phyloP scores from a whole-genome alignment of 1,284 basidiomycete species.

The Inonotus obliquus region DNA sequence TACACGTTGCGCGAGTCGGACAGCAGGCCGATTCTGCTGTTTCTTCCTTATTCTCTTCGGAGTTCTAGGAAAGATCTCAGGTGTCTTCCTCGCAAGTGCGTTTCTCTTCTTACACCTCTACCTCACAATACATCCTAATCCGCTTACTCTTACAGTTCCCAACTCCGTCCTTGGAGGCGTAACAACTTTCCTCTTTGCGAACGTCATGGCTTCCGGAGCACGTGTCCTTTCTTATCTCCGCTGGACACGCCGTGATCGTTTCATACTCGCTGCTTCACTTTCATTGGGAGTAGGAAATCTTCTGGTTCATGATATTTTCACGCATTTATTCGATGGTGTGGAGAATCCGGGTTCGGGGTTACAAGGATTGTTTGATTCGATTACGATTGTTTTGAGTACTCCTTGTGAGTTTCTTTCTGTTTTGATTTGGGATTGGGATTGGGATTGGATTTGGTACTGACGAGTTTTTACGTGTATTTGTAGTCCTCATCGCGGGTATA shows the following conservation, averaged over 20 bases:
- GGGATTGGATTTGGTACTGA: background rate
- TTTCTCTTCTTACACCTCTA: slow-evolving; percentile 13
- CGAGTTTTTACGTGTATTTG: background rate
- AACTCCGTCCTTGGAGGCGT: slow-evolving; percentile 81
- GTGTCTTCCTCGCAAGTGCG: slow-evolving; percentile 69
- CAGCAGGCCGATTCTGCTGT: slow-evolving; percentile 71
- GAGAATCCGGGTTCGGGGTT: slow-evolving; percentile 52
- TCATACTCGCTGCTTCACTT: slow-evolving; percentile 69
- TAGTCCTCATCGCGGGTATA: slow-evolving; percentile 64
- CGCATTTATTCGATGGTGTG: slow-evolving; percentile 65
- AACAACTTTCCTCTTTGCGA: slow-evolving; percentile 56
- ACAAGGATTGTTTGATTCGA: slow-evolving; percentile 69
- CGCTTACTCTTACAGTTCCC: slow-evolving; percentile 43
- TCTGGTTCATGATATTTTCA: slow-evolving; percentile 56
- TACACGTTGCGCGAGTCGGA: slow-evolving; percentile 72
- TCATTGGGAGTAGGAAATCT: slow-evolving; percentile 72
- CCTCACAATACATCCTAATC: background rate
- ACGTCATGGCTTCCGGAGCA: slow-evolving; percentile 62
- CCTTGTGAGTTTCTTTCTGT: slow-evolving; percentile 51
- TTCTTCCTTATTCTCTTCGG: slow-evolving; percentile 70
- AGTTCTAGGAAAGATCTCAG: slow-evolving; percentile 74
- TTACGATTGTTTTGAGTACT: slow-evolving; percentile 74
- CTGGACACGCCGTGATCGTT: slow-evolving; percentile 72
- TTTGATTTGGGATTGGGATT: slow-evolving; percentile 4
- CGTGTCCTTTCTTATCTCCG: slow-evolving; percentile 63